These are phyloP conservation scores for Malassezia cuniculi DNA, from an alignment of 1,284 basidiomycete genomes.

Conservation along the genomic window DNA sequence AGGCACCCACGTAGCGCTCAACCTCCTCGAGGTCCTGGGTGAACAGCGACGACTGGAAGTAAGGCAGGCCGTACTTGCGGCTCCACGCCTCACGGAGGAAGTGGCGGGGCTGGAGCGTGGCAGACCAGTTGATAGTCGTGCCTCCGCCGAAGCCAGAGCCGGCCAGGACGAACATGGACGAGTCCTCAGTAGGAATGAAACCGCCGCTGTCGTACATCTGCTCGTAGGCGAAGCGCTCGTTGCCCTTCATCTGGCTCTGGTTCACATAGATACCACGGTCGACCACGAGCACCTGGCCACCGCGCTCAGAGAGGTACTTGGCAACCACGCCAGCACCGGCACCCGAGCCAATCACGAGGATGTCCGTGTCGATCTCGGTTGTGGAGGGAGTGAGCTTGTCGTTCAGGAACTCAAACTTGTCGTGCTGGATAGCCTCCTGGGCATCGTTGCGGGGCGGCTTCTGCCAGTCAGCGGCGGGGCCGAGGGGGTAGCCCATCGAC, in stretches of 20 bases:
- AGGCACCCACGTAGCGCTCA: slow-evolving; percentile 46
- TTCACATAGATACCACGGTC: slow-evolving; percentile 48
- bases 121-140: slow-evolving; percentile 49
- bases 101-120: slow-evolving; percentile 46
- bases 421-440: slow-evolving; percentile 14
- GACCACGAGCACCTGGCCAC: slow-evolving; percentile 46
- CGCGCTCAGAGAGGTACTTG: slow-evolving; percentile 41
- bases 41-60: slow-evolving; percentile 44
- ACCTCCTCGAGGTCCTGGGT: slow-evolving; percentile 45
- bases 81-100: slow-evolving; percentile 47
- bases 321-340: slow-evolving; percentile 47
- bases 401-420: slow-evolving; percentile 38
- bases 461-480: slow-evolving; percentile 30
- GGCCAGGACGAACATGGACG: slow-evolving; percentile 46
- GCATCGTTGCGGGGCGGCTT: slow-evolving; percentile 10
- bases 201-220: slow-evolving; percentile 46
- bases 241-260: slow-evolving; percentile 40
- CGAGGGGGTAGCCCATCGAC: slow-evolving; percentile 39
- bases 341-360: slow-evolving; percentile 48
- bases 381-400: slow-evolving; percentile 25
- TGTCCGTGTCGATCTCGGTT: slow-evolving; percentile 33
- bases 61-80: slow-evolving; percentile 42
- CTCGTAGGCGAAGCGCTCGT: slow-evolving; percentile 43
- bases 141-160: slow-evolving; percentile 49
- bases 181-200: slow-evolving; percentile 45